These are phyloP conservation scores for Trichaptum fuscoviolaceum DNA, from an alignment of 768 basidiomycete genomes.

Conservation along the genomic window DNA sequence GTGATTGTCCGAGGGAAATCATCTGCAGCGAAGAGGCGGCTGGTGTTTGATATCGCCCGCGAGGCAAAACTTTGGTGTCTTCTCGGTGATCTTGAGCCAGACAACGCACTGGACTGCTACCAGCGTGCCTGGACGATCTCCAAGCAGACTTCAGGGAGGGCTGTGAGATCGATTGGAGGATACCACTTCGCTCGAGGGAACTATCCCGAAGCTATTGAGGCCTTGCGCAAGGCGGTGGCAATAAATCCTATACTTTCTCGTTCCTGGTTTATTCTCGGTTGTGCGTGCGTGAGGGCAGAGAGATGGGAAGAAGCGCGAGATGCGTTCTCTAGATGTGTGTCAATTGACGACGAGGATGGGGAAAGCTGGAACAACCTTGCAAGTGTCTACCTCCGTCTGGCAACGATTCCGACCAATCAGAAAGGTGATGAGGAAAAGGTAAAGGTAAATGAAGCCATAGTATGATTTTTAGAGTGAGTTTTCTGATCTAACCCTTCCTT, in stretches of 20 bases:
- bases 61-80: constrained; percentile 95
- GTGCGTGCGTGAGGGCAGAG: constrained; percentile 77
- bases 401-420: constrained; percentile 32
- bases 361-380: constrained; percentile 99
- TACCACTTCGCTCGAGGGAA: constrained; percentile 67
- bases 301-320: constrained; percentile 80
- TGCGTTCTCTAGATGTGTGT: constrained; percentile 81
- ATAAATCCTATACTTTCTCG: constrained; percentile 88
- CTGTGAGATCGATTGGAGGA: constrained; percentile 89
- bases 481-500: constrained; percentile 7
- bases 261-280: constrained; percentile 97
- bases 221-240: constrained; percentile 66
- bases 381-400: constrained; percentile 86
- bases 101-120: constrained; percentile 68
- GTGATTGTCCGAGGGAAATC: constrained; percentile 60
- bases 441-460: constrained; percentile 16
- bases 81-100: constrained; percentile 84
- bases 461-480: neutral
- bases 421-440: constrained; percentile 25
- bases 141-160: constrained; percentile 72
- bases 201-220: constrained; percentile 57
- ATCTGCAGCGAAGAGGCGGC: constrained; percentile 34
- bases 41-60: constrained; percentile 54
- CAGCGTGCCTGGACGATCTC: constrained; percentile 82
- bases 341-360: constrained; percentile 91